Conservation (phyloP, 2,329 filamentous ascomycete species). For the Sclerotinia borealis region DNA sequence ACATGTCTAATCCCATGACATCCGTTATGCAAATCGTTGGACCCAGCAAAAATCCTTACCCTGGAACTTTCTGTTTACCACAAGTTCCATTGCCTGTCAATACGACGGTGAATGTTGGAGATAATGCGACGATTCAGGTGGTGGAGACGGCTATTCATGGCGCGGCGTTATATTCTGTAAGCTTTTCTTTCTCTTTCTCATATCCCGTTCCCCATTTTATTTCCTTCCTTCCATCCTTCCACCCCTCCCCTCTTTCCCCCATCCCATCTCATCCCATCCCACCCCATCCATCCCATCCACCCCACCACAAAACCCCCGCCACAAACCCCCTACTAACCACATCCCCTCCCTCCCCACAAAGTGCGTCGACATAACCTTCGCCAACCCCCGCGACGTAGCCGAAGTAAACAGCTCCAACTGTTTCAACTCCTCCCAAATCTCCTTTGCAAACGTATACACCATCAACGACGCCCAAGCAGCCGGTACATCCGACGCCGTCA, state of each 20-base stretch:
- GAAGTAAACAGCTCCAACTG: constrained; percentile 77
- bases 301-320: too few relatives aligned
- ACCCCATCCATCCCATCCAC: too few relatives aligned
- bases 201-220: neutral
- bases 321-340: too few relatives aligned
- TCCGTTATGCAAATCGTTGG: constrained; percentile 77
- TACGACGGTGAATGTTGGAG: constrained; percentile 66
- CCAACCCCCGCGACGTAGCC: constrained; percentile 70
- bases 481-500: neutral
- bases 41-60: constrained; percentile 76
- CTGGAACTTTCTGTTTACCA: constrained; percentile 81
- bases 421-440: constrained; percentile 57
- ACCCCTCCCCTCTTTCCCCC: neutral
- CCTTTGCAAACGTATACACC: constrained; percentile 55
- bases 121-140: constrained; percentile 84
- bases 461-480: constrained; percentile 36
- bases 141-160: constrained; percentile 80
- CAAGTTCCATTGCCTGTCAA: constrained; percentile 78
- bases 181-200: constrained; percentile 13
- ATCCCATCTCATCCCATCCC: neutral
- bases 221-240: too few relatives aligned
- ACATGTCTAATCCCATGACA: constrained; percentile 83
- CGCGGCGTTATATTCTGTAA: constrained; percentile 57
- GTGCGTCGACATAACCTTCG: constrained; percentile 95
- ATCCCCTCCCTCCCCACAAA: constrained; percentile 35